Evolutionary conservation across 305 asterid species (phyloP).

Genomic region (Solanum aculeatissimum): DNA sequence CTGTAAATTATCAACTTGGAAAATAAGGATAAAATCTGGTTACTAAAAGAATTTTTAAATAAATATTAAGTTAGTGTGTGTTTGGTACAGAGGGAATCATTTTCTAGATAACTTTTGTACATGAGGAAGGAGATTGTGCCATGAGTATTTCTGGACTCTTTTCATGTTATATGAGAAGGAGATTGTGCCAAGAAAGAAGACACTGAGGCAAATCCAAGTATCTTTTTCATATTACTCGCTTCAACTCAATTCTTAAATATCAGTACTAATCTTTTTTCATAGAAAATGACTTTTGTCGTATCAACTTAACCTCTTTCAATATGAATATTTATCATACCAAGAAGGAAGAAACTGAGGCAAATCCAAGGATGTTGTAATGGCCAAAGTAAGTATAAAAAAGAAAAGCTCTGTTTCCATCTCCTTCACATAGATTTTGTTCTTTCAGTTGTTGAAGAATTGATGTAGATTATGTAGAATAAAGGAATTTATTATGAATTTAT

Average conservation of each 20-base stretch:
- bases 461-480: no score
- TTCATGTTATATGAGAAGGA: no score
- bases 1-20: constrained; percentile 11
- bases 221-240: neutral
- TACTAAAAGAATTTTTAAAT: neutral
- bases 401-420: constrained; percentile 42
- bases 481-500: no score
- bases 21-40: neutral
- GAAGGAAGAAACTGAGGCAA: constrained; percentile 58
- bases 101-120: no score
- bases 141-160: no score
- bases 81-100: neutral
- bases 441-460: no score
- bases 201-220: neutral
- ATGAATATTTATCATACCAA: constrained; percentile 22
- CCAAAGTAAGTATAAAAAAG: constrained; percentile 64
- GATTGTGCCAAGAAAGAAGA: no score
- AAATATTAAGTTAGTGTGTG: neutral
- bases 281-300: neutral
- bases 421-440: no score
- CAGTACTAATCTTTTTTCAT: neutral
- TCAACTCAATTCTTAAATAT: no score
- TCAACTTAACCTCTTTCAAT: neutral
- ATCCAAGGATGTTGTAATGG: constrained; percentile 50
- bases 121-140: no score